phyloP scores from a whole-genome alignment of 2,329 filamentous ascomycete genomes.

The Ophiostoma quercus region DNA sequence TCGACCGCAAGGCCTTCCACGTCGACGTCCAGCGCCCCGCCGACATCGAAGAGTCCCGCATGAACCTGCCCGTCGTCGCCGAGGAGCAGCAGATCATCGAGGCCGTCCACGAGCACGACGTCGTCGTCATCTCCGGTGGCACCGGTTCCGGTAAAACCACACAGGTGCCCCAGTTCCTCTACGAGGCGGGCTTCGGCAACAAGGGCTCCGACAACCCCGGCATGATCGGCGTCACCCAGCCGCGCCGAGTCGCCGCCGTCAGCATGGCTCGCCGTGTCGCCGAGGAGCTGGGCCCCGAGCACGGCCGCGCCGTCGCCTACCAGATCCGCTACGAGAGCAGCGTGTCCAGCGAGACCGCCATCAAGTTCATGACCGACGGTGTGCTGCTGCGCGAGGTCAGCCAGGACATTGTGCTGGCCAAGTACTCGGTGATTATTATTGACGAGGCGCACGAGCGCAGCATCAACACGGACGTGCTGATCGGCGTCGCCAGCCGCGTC shows the following conservation, averaged over 20 bases:
- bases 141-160: slow-evolving; percentile 98
- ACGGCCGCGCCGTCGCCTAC: slow-evolving; percentile 75
- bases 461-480: slow-evolving; percentile 96
- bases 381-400: slow-evolving; percentile 87
- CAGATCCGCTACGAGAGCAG: slow-evolving; percentile 94
- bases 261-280: slow-evolving; percentile 93
- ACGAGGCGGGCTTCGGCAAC: slow-evolving; percentile 64
- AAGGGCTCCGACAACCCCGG: slow-evolving; percentile 73
- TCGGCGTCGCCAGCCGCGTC: slow-evolving; percentile 92
- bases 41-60: slow-evolving; percentile 70
- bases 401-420: slow-evolving; percentile 78
- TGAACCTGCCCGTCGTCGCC: slow-evolving; percentile 81
- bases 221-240: slow-evolving; percentile 84
- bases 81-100: slow-evolving; percentile 99
- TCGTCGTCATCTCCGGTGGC: slow-evolving; percentile 86
- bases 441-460: slow-evolving; percentile 97
- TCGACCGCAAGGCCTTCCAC: slow-evolving; percentile 66
- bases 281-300: slow-evolving; percentile 68
- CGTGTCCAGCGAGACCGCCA: slow-evolving; percentile 69
- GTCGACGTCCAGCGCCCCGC: slow-evolving; percentile 64
- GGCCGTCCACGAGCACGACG: slow-evolving; percentile 84
- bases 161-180: slow-evolving; percentile 92
- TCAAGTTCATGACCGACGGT: slow-evolving; percentile 99
- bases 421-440: slow-evolving; percentile 90
- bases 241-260: slow-evolving; percentile 87